Evolutionary conservation across 495 filamentous ascomycete species (phyloP), one percentile per base, ranked within the genome.

Genomic region (Glonium stellatum): DNA sequence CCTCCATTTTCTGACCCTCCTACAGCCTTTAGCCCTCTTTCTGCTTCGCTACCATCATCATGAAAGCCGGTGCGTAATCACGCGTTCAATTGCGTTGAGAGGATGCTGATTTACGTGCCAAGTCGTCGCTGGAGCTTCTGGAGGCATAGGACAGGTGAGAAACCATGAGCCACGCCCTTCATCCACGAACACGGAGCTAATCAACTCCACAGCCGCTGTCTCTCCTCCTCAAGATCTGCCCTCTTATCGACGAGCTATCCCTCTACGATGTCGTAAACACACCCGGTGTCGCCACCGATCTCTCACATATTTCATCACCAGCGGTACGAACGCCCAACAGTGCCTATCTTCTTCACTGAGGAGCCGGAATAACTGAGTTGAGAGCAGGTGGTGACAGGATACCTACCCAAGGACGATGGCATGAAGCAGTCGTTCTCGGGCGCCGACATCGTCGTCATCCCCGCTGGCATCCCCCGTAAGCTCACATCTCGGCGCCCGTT

Each of bases 261-360:
- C 86, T 98, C 64, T 98, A 96, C 82, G 93, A 97, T 92, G 90
- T 97, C 61, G 93, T 97, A 73, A 96, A 97, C 81, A 95, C 92
- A 46, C 92, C 92, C 61, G 93, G 93, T 73, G 93, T 98, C 58
- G 85, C 92, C 44, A 85, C 93, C 60, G 93, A 98, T 72, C 84
- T 98, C 54, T 96, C 93, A 54, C 93, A 98, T 78, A 97, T 98
- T 78, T 96, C 93, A 46, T 88, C 90, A 41, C 81, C 83, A 55
- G 93, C 95, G 65, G 92, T 97, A 83, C 65, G 89, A 59, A 53
- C 23, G 15, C 54, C 23, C 18, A 41, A 8, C n/a, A 23, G 13
- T 19, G 4, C 10, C 1, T 0, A 41, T 48, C 34, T 15, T 5
- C 6, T 54, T 31, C 27, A 6, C 6, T 31, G 27, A 31, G 27